Conservation (phyloP, 768 basidiomycete species). For the Neoboletus brunneissimus region DNA sequence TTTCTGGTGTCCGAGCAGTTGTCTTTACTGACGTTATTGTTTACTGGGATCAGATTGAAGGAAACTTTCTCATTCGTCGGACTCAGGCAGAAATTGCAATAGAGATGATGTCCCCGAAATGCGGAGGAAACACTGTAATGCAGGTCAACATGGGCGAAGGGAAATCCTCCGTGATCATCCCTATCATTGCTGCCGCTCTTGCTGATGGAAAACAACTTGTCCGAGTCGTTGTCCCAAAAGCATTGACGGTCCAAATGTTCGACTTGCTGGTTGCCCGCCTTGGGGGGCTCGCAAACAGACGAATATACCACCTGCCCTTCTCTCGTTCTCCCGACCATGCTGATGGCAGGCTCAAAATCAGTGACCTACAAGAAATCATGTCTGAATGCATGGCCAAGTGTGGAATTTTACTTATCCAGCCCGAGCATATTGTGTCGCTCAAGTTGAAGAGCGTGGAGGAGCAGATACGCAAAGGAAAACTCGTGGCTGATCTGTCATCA, state of each 20-base stretch:
- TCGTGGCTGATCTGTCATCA: slow-evolving; percentile 15
- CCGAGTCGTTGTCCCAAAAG: slow-evolving; percentile 22
- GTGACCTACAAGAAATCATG: no score
- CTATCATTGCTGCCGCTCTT: slow-evolving; percentile 38
- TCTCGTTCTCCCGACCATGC: no score
- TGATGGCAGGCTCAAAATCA: no score
- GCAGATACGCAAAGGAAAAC: slow-evolving; percentile 2
- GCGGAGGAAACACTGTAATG: slow-evolving; percentile 30
- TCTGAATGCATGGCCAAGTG: no score
- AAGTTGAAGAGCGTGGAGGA: slow-evolving; percentile 41
- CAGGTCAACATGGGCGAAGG: no score
- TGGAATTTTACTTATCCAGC: slow-evolving; percentile 28
- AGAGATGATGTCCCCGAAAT: slow-evolving; percentile 43
- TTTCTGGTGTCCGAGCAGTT: no score
- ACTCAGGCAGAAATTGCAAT: background rate
- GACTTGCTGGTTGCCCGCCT: slow-evolving; percentile 31
- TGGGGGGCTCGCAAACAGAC: no score
- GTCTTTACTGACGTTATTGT: no score
- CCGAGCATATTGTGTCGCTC: slow-evolving; percentile 50
- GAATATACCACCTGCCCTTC: no score
- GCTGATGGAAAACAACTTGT: slow-evolving; percentile 39
- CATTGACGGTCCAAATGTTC: slow-evolving; percentile 11
- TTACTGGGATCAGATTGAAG: no score
- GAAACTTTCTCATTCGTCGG: no score
- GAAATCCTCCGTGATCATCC: slow-evolving; percentile 10